Evolutionary conservation across 371 early-diverging fungal genomes (phyloP).

Genomic region (Sporodiniella umbellata): DNA sequence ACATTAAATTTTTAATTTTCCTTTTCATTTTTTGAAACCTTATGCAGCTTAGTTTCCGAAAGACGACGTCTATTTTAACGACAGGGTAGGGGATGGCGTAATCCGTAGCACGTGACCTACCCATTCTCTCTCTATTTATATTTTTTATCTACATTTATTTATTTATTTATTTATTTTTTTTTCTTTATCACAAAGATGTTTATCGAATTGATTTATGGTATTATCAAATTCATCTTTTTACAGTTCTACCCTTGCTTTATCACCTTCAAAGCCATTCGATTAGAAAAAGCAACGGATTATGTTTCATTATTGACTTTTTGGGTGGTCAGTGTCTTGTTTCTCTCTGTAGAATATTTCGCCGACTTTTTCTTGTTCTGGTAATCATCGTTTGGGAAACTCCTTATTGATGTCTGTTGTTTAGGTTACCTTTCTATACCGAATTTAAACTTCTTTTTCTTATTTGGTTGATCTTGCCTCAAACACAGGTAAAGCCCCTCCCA

Average conservation of each 20-base stretch:
- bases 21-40: no score
- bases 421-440: constrained; percentile 46
- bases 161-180: not conserved
- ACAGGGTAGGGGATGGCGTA: no score
- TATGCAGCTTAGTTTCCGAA: no score
- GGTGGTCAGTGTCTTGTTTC: constrained; percentile 36
- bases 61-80: no score
- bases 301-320: constrained; percentile 43
- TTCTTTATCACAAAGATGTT: not conserved
- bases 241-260: constrained; percentile 46
- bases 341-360: constrained; percentile 35
- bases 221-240: constrained; percentile 29
- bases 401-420: constrained; percentile 6
- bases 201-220: constrained; percentile 27
- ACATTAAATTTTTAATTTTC: no score
- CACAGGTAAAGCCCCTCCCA: constrained; percentile 29
- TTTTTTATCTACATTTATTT: not conserved
- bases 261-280: constrained; percentile 39
- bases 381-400: not conserved
- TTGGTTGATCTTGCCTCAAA: constrained; percentile 48
- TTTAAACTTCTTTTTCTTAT: constrained; percentile 31
- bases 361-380: constrained; percentile 47
- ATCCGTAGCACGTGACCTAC: no score
- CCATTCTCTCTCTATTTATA: no score
- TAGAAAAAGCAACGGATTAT: constrained; percentile 27